A percentile compares a stretch with the other conserved stretches of the same genome.
These are phyloP conservation scores for Inosperma sp. DNA, from an alignment of 768 basidiomycete genomes.

Conservation along the genomic window DNA sequence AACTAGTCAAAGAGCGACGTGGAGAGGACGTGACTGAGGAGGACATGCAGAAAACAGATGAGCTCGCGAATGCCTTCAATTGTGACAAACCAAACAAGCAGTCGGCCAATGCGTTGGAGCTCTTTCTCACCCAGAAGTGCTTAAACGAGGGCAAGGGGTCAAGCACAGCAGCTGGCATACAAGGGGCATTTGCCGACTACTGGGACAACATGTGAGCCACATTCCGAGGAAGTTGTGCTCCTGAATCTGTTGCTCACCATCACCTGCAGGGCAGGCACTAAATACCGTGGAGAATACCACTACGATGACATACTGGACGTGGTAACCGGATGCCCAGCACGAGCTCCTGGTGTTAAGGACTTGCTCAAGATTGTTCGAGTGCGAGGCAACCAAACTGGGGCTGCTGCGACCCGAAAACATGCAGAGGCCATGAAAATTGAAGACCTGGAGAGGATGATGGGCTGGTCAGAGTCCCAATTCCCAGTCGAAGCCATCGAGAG, in stretches of 20 bases:
- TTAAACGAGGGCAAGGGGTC: conserved; percentile 18
- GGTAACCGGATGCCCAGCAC: conserved; percentile 29
- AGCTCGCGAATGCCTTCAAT: conserved; percentile 25
- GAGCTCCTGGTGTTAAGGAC: conserved; percentile 19
- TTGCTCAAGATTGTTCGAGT: conserved; percentile 26
- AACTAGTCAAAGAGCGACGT: conserved; percentile 7
- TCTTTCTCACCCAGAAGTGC: conserved; percentile 30
- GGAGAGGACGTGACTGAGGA: conserved; percentile 1
- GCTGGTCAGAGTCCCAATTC: conserved; percentile 20
- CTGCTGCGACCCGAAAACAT: conserved; percentile 24
- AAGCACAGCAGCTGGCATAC: conserved; percentile 22
- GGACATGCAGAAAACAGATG: conserved; percentile 16
- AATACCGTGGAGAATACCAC: conserved; percentile 25
- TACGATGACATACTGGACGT: conserved; percentile 18
- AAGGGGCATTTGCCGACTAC: conserved; percentile 25
- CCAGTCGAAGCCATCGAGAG: conserved; percentile 17
- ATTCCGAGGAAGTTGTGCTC: too few relatives aligned
- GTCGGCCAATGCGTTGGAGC: conserved; percentile 23
- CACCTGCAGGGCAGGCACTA: conserved; percentile 8
- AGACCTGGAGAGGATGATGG: conserved; percentile 26
- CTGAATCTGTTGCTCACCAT: neutral
- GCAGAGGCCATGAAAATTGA: conserved; percentile 30
- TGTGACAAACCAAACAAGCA: conserved; percentile 22
- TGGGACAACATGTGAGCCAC: conserved; percentile 29
- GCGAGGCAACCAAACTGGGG: conserved; percentile 16